Evolutionary conservation across 441 rosid genomes (phyloP), one percentile per base, ranked within the genome.

Genomic region (Flueggea neowawraea): DNA sequence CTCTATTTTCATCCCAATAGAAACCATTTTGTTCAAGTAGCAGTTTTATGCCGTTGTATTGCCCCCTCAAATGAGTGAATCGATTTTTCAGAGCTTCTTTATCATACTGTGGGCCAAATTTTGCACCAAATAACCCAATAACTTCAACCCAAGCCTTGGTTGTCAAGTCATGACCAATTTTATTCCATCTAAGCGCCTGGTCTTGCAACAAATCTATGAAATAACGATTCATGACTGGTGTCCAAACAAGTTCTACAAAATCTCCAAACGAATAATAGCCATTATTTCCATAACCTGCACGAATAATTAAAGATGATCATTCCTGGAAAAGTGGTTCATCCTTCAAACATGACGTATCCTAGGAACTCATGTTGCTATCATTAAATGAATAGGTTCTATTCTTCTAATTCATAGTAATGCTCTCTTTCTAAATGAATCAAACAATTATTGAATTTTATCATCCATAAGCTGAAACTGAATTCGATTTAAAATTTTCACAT

Each of bases 1-100:
- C 81, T 57, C 12, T 75, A 54, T 54, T 68, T 63, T 78, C 86
- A 72, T 82, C 86, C 86, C 86, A 82, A 69, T 55, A 74, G 62
- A 78, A 82, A 6, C 78, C 81, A 58, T 57, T 76, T 61, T 72
- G 83, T 58, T 78, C 78, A 52, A 82, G 76, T 44, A 82, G 80
- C 57, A 59, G 41, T 48, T 68, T 82, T 62, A 74, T 53, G 60
- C 57, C 65, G 63, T 66, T 72, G 67, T 76, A 76, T 67, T 69
- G 75, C 60, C 55, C 61, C 75, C 83, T 74, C 72, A 82, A 66
- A 64, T 61, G 55, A 58, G 63, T 68, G 59, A 58, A 73, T 22
- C 64, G 75, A 50, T 68, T 71, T 66, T 67, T 72, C 60, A 82
- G 57, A 52, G 57, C 64, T 58, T 65, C 56, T 61, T 61, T 55